Base-by-base conservation (phyloP, 1,284 basidiomycete species). In the Heterobasidion occidentale region DNA sequence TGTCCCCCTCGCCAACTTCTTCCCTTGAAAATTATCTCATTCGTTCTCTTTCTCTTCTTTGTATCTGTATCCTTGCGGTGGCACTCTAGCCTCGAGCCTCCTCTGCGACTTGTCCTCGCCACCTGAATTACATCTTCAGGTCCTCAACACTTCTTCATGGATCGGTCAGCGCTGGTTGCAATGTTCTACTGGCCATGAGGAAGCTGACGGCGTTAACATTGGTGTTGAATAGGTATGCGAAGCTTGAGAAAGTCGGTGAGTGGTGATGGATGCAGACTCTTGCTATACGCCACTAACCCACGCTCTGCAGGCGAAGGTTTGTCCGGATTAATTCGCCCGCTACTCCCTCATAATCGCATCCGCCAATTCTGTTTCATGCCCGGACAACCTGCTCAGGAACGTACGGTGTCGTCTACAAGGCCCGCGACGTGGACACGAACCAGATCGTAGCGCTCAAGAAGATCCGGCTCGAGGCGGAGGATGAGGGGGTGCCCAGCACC, bases 331-430 rank as follows among this genome's bases (percentile, higher is more conserved):
- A 38, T 20, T 15, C 34, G 19, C 36, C 36, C 52, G 11, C 8
- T 4, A n/a, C 12, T 42, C 8, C 38, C 11, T 42, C 48, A 27
- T 56, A 38, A 27, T 38, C 38, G n/a, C 11, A 42, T 27, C 27
- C 15, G 45, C 36, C 55, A 44, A 51, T 35, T 50, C 59, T 52
- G 54, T 57, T 36, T 17, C 52, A 52, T 57, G 55, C 51, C 57
- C 56, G 20, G 38, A 44, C 55, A 36, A 45, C 34, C 53, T 7
- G 35, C 34, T 36, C 65, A 98, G 96, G 96, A 65, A 99, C 97
- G 50, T 99, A 99, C 65, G 97, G 97, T 61, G 96, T 98, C 56
- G 96, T 99, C 17, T 98, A 98, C 81, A 94, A 94, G 72, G 92
- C 87, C 61, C 84, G 85, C 68, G 84, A 93, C 71, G 72, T 85